These are phyloP conservation scores for Penstemon newberryi DNA, from an alignment of 257 asterid genomes.

Conservation along the genomic window DNA sequence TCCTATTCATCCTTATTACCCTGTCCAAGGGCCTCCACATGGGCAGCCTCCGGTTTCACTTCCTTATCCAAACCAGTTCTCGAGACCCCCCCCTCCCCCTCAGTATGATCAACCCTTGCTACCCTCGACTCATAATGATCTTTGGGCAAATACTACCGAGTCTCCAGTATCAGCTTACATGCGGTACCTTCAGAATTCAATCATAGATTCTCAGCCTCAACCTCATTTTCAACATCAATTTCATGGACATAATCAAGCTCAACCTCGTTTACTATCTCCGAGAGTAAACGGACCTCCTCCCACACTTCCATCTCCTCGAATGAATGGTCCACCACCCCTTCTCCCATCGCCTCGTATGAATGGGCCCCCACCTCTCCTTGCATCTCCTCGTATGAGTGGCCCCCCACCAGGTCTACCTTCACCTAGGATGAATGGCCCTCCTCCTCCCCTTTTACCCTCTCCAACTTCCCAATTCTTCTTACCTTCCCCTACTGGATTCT, in stretches of 20 bases:
- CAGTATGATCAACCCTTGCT: conserved; percentile 56
- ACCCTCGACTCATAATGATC: conserved; percentile 67
- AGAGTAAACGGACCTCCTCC: conserved; percentile 49
- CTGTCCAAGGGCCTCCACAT: conserved; percentile 37
- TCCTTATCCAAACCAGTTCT: conserved; percentile 50
- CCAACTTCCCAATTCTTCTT: conserved; percentile 83
- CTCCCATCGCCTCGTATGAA: conserved; percentile 57
- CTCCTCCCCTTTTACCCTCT: conserved; percentile 68
- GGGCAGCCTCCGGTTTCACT: conserved; percentile 36
- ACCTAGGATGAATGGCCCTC: conserved; percentile 51
- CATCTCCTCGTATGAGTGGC: conserved; percentile 56
- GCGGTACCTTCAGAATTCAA: conserved; percentile 83
- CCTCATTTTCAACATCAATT: conserved; percentile 32
- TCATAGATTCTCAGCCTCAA: conserved; percentile 49
- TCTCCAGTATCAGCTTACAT: conserved; percentile 86
- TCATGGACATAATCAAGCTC: conserved; percentile 35
- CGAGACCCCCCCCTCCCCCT: conserved; percentile 50
- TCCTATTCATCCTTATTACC: conserved; percentile 53
- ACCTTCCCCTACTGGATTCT: conserved; percentile 80
- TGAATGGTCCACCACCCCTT: conserved; percentile 48
- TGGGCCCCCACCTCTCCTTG: conserved; percentile 56
- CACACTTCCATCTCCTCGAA: conserved; percentile 46
- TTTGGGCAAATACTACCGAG: conserved; percentile 73
- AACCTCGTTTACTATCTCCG: conserved; percentile 35
- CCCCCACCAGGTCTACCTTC: conserved; percentile 52